Evolutionary conservation across 164 flowering plant genomes (phyloP), one percentile per base, ranked within the genome.

Genomic region (Malania oleifera): DNA sequence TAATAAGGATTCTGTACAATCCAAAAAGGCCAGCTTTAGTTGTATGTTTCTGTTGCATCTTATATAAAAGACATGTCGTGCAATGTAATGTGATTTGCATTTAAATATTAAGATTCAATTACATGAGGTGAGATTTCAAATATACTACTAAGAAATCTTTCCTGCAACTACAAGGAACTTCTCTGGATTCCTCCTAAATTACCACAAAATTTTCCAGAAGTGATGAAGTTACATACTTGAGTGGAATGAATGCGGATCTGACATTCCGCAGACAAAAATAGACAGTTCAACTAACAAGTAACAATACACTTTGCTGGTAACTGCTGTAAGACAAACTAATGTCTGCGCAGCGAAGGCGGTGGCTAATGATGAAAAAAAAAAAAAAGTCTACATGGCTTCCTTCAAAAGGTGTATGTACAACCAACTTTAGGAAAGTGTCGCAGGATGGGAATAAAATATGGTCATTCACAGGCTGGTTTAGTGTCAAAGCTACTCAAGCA

Each of bases 401-500:
- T 40, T 52, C 49, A 38, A 59, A 54, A 51, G 59, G 41, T 28
- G 54, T 70, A 72, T 76, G 51, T 76, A 80, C 77, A 80, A 39
- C 53, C 61, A 57, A 49, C 47, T 62, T n/a, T 60, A 37, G 44
- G 63, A 69, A 67, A 54, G 41, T 39, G 59, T 19, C 57, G 29
- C 15, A n/a, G 25, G 20, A 52, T 44, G 51, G 43, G 13, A 52
- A 24, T 56, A 34, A 28, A 34, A 19, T 22, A 44, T 28, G 20
- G 45, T 80, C 76, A 90, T 73, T 90, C 97, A 47, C 92, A 90
- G n/a, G 83, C 95, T 25, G 97, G 95, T 65, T 90, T 85, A 0
- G 89, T 83, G 69, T 87, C 91, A 50, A 85, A 87, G 77, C 91
- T 85, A 71, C 95, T 87, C 62, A 85, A 73, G 75, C 95, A 90